Evolutionary conservation across 345 rosid species (phyloP), one percentile per base, ranked within the genome.

Genomic region (Reutealis trisperma): DNA sequence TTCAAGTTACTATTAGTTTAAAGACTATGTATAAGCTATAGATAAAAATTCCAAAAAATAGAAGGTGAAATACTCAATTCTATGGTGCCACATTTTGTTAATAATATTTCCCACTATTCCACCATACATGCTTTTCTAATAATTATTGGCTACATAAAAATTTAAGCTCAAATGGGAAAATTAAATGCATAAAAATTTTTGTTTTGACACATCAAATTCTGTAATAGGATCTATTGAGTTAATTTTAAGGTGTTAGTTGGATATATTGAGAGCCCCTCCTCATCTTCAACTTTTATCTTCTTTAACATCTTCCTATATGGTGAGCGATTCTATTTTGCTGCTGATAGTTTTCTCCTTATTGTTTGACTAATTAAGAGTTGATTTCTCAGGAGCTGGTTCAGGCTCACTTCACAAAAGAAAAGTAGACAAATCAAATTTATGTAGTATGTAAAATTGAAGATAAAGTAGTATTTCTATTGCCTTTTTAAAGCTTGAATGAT

Each of bases 261-360:
- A 79, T 91, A 67, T 61, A 83, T 72, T 62, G 94, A 89, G 45
- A 94, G 90, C 37, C 95, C 98, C 83, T 92, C 99, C 65, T 94
- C 99, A 45, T 93, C 99, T 85, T 94, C 97, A 19, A 89, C 88
- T 77, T 77, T 94, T 98, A 34, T 86, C 97, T 82, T 96, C 98
- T 81, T 90, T 94, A 45, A 89, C 86, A 71, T 91, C 98, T 85
- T 96, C 98, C 79, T 89, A 65, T 85, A 96, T 96, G 41, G 97
- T 87, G 77, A 90, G 94, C 86, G 97, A 85, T 73, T 74, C 97
- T 59, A 93, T 74, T 82, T 92, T 84, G 86, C 80, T 88, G 88
- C 88, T 89, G 90, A 92, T 84, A 7, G 87, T 74, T 52, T 89
- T 84, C 83, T 88, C 98, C 78, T 90, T 90, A 22, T 90, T 82